Base-by-base conservation (phyloP, 2,329 filamentous ascomycete genomes). In the Botrytis elliptica region DNA sequence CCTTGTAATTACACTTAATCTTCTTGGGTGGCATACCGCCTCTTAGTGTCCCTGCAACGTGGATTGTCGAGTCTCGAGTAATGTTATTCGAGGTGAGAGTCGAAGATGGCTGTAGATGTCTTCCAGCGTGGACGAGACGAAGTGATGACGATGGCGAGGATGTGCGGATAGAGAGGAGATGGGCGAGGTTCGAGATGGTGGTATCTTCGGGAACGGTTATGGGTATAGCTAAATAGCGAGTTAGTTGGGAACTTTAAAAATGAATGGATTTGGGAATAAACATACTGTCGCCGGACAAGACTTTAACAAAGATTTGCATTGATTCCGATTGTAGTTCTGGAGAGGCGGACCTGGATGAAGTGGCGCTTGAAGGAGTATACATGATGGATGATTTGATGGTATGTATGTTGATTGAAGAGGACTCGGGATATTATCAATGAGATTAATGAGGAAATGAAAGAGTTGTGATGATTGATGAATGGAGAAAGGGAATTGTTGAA, bases 1-100 rank as follows among this genome's bases (percentile, higher is more conserved):
- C 91, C 84, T 95, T 95, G 86, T 93, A 94, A 77, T 88, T 92
- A 87, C 96, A 98, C 79, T 93, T 91, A 79, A 92, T 90, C 87
- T 57, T 49, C 85, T 92, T 93, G 76, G 90, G 88, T 76, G 91
- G 88, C 88, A 90, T 91, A 77, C 80, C 80, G 57, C 80, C 79
- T 75, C 88, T 88, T 78, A 91, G 83, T 63, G 89, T 88, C 36
- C 88, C 81, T 0, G 86, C 85, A 76, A 89, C 83, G 82, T 88
- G 84, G 46, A 89, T 81, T 7, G 86, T 87, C n/a, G 83, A 81
- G 77, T 87, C 85, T 71, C 83, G 83, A 22, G 83, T 79, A 78
- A 89, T 84, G 81, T 83, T 79, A 83, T 86, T 84, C 73, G 84
- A 81, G 63, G 84, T 76, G 68, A 89, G 83, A 16, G 86, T 77